Base-by-base conservation (phyloP, 441 rosid genomes). In the Erysimum cheiri region DNA sequence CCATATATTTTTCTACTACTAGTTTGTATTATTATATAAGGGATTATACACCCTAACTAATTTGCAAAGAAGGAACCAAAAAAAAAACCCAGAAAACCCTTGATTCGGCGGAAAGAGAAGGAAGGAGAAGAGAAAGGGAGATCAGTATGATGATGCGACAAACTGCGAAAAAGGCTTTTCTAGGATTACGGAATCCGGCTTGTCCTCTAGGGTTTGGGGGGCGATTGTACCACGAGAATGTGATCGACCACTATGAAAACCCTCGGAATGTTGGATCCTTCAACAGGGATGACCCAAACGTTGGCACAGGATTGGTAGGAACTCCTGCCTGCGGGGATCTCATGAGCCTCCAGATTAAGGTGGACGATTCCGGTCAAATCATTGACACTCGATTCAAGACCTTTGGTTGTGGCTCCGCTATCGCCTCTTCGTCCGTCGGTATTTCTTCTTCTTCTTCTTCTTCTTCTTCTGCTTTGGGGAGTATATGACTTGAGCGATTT, bases 361-460 rank as follows among this genome's bases (percentile, higher is more conserved):
- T 88, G 52, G 90, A 91, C 43, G 95, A 80, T 59, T 81, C 85
- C 17, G 95, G 90, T 4, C 75, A 85, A 76, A 91, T 91, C 54
- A 70, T 80, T 11, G 91, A 87, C 59, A 90, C 95, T 57, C 72
- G 97, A 19, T 91, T 91, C 82, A 88, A 88, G 81, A 89, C 93
- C 57, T 91, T 91, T 64, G 96, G 97, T 1, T 89, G 90, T 60
- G 93, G 96, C 11, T 87, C 93, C 1, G 96, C 96, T n/a, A 89
- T 91, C 43, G 96, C 93, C 11, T 87, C 92, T 3, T 90, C 94
- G 14, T 88, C 94, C 32, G 88, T 90, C 0, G 96, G 94, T 90
- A 64, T 13, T 43, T 17, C 35, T 5, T 59, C 24, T 22, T 22
- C 24, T 22, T 19, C 22, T 19, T n/a, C n/a, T n/a, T n/a, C n/a